Evolutionary conservation across 2,329 filamentous ascomycete genomes (phyloP).

Genomic region (Penicillium sp.): DNA sequence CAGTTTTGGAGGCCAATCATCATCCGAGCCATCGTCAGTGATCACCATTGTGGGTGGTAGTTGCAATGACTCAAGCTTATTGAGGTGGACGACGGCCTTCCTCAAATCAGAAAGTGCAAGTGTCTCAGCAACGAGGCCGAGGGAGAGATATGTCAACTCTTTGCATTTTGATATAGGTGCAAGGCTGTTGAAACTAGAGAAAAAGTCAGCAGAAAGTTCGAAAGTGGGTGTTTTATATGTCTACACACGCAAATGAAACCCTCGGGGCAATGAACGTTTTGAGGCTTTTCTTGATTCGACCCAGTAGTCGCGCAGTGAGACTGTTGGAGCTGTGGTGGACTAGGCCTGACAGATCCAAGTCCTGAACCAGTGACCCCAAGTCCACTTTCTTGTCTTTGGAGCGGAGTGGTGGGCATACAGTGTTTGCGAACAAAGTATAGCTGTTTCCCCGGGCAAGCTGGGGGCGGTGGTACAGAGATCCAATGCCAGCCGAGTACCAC

Average conservation of each 20-base stretch:
- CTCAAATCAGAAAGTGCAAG: slow-evolving; percentile 54
- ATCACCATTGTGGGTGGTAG: slow-evolving; percentile 34
- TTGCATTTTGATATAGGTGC: slow-evolving; percentile 59
- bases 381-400: slow-evolving; percentile 49
- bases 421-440: slow-evolving; percentile 56
- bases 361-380: slow-evolving; percentile 53
- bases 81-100: slow-evolving; percentile 52
- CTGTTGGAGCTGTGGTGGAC: slow-evolving; percentile 63
- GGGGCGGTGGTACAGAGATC: slow-evolving; percentile 56
- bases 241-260: slow-evolving; percentile 56
- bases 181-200: slow-evolving; percentile 54
- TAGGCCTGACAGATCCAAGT: slow-evolving; percentile 56
- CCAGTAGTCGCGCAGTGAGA: slow-evolving; percentile 58
- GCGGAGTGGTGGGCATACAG: slow-evolving; percentile 53
- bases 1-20: slow-evolving; percentile 10
- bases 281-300: slow-evolving; percentile 55
- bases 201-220: background rate
- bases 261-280: slow-evolving; percentile 60
- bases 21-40: slow-evolving; percentile 1
- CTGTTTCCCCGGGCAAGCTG: slow-evolving; percentile 51
- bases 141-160: slow-evolving; percentile 52
- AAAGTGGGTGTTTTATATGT: background rate
- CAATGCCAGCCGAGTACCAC: slow-evolving; percentile 59
- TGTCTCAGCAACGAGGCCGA: slow-evolving; percentile 55
- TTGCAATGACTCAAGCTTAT: slow-evolving; percentile 47